A percentile compares a stretch with the other conserved stretches of the same genome.
These are phyloP conservation scores for Dalbergia cultrata DNA, from an alignment of 306 rosid genomes.

Conservation along the genomic window DNA sequence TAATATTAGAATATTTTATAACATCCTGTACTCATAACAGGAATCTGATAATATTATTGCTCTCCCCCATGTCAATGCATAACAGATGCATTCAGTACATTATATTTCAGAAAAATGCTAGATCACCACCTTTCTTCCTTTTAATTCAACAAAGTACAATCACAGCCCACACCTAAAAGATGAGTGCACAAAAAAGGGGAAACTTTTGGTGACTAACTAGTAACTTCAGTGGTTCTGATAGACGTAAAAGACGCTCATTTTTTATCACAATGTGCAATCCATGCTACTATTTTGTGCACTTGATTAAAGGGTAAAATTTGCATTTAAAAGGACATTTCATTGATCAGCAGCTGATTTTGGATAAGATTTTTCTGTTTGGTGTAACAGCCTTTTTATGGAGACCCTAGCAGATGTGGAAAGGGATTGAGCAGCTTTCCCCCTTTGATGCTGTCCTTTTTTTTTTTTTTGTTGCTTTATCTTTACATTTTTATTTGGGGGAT, in stretches of 20 bases:
- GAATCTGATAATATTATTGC: background rate
- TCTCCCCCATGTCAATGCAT: slow-evolving; percentile 13
- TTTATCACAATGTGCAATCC: slow-evolving; percentile 24
- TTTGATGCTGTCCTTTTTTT: slow-evolving; percentile 4
- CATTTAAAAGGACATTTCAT: background rate
- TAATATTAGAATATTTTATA: background rate
- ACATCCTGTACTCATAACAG: background rate
- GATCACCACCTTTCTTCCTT: slow-evolving; percentile 2
- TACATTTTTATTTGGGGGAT: slow-evolving; percentile 27
- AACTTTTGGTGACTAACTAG: slow-evolving; percentile 14
- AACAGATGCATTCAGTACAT: slow-evolving; percentile 33
- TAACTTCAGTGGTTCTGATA: background rate
- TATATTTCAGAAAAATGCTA: slow-evolving; percentile 23
- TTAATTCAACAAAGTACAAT: slow-evolving; percentile 4
- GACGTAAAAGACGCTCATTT: background rate
- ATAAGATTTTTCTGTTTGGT: slow-evolving; percentile 28
- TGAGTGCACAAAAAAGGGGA: slow-evolving; percentile 9
- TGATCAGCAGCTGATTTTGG: background rate
- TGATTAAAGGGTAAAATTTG: background rate
- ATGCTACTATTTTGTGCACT: slow-evolving; percentile 26
- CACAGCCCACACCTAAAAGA: background rate
- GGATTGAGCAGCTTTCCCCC: background rate
- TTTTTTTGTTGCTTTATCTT: slow-evolving; percentile 14
- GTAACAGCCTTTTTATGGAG: slow-evolving; percentile 29
- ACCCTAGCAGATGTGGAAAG: slow-evolving; percentile 25